These are phyloP conservation scores for Primulina huaijiensis DNA, from an alignment of 257 asterid species.

Conservation along the genomic window DNA sequence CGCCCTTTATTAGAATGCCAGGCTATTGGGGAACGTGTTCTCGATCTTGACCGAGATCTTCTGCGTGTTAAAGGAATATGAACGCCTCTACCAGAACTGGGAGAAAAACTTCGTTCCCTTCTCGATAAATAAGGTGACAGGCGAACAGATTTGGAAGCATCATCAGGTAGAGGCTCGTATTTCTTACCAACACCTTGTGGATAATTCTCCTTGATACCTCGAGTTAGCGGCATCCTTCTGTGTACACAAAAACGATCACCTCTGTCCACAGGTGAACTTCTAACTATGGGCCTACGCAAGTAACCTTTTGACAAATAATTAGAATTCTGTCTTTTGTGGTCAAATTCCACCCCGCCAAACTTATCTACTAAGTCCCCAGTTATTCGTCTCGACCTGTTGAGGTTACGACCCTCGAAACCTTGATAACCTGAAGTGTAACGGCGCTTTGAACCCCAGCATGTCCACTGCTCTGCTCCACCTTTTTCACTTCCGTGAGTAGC, in stretches of 20 bases:
- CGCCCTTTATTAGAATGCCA: constrained; percentile 64
- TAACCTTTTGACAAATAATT: constrained; percentile 41
- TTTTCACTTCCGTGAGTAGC: constrained; percentile 36
- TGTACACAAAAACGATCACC: constrained; percentile 42
- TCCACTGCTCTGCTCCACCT: constrained; percentile 46
- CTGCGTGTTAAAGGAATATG: constrained; percentile 34
- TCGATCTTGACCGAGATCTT: constrained; percentile 74
- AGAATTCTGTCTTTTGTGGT: constrained; percentile 40
- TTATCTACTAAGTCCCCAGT: constrained; percentile 35
- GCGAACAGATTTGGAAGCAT: constrained; percentile 34
- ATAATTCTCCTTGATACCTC: constrained; percentile 44
- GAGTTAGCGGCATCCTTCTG: constrained; percentile 41
- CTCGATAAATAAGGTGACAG: constrained; percentile 43
- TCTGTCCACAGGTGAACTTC: constrained; percentile 54
- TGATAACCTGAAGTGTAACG: constrained; percentile 41
- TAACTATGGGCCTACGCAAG: constrained; percentile 40
- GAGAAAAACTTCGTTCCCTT: constrained; percentile 53
- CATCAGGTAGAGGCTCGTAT: constrained; percentile 39
- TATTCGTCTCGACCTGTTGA: constrained; percentile 45
- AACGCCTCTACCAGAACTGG: constrained; percentile 38
- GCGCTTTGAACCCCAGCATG: constrained; percentile 51
- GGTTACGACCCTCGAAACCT: constrained; percentile 39
- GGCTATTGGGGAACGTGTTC: constrained; percentile 68
- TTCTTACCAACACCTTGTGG: constrained; percentile 41
- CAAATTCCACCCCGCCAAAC: constrained; percentile 40